A percentile compares a stretch with the other conserved stretches of the same genome.
Conservation (phyloP, 176 grass and related monocot genomes). For the maize (Zea mays) region DNA sequence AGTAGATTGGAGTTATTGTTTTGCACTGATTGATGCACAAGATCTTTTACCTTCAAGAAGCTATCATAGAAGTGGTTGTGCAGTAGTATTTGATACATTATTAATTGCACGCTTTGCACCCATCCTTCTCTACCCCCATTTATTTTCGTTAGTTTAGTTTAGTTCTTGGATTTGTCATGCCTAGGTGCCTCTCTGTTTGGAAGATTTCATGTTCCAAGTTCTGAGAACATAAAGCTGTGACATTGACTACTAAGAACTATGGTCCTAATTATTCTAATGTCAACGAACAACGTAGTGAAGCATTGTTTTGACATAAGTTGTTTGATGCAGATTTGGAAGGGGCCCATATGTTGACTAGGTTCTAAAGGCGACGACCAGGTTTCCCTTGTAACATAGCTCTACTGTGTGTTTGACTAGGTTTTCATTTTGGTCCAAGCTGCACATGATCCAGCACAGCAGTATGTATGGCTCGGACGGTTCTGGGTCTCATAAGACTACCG, state of each 20-base stretch:
- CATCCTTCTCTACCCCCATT: neutral
- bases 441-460: neutral
- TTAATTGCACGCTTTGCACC: neutral
- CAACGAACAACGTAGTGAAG: neutral
- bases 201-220: neutral
- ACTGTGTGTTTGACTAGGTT: neutral
- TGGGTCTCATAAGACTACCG: neutral
- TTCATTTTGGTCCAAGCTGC: constrained; percentile 5
- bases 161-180: neutral
- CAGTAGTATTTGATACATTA: neutral
- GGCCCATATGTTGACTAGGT: neutral
- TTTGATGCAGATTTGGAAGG: neutral
- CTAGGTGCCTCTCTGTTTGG: neutral
- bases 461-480: neutral
- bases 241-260: neutral
- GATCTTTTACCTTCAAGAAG: neutral
- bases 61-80: neutral
- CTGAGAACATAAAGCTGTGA: neutral
- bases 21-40: neutral
- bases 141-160: no score
- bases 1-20: neutral
- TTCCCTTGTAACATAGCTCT: neutral
- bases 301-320: neutral
- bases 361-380: neutral
- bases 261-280: neutral